Percentiles rank a stretch among this genome's conserved stretches.
These are phyloP conservation scores for Trypanosoma scelopori DNA, from an alignment of 208 protist genomes.

Conservation along the genomic window DNA sequence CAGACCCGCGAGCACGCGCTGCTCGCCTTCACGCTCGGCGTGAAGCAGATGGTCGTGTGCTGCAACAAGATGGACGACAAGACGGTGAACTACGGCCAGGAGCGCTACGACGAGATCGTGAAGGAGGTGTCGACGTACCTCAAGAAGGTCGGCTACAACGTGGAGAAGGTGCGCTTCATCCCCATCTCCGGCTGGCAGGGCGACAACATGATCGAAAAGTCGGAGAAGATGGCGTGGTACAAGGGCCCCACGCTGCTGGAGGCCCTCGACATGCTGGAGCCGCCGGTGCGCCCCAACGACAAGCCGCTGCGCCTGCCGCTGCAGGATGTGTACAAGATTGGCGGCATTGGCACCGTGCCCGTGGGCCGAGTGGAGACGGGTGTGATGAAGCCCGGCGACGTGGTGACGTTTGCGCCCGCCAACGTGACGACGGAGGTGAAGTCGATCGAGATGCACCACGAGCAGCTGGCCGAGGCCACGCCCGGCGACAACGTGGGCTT, in stretches of 20 bases:
- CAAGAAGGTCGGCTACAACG: slow-evolving; percentile 93
- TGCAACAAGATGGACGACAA: slow-evolving; percentile 92
- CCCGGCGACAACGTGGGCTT: slow-evolving; percentile 95
- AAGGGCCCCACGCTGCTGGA: slow-evolving; percentile 91
- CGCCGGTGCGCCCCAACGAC: slow-evolving; percentile 88
- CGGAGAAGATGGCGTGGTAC: slow-evolving; percentile 93
- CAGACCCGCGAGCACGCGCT: slow-evolving; percentile 93
- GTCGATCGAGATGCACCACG: slow-evolving; percentile 93
- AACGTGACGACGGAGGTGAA: slow-evolving; percentile 66
- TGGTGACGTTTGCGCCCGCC: slow-evolving; percentile 57
- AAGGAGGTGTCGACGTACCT: slow-evolving; percentile 71
- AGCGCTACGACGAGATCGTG: slow-evolving; percentile 89
- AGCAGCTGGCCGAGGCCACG: slow-evolving; percentile 58
- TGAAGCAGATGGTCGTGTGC: slow-evolving; percentile 91
- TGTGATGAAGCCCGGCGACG: slow-evolving; percentile 52
- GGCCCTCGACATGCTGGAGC: slow-evolving; percentile 84
- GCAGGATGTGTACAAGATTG: slow-evolving; percentile 98
- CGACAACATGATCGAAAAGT: slow-evolving; percentile 94
- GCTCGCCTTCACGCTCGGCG: slow-evolving; percentile 87
- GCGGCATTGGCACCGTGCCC: slow-evolving; percentile 60
- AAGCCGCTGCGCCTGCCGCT: slow-evolving; percentile 95
- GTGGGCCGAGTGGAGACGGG: slow-evolving; percentile 71
- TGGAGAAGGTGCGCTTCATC: slow-evolving; percentile 91
- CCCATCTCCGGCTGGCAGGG: slow-evolving; percentile 96
- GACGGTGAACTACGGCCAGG: slow-evolving; percentile 87